These are phyloP conservation scores for Aspergillus vadensis DNA, from an alignment of 2,329 filamentous ascomycete genomes.

Conservation along the genomic window DNA sequence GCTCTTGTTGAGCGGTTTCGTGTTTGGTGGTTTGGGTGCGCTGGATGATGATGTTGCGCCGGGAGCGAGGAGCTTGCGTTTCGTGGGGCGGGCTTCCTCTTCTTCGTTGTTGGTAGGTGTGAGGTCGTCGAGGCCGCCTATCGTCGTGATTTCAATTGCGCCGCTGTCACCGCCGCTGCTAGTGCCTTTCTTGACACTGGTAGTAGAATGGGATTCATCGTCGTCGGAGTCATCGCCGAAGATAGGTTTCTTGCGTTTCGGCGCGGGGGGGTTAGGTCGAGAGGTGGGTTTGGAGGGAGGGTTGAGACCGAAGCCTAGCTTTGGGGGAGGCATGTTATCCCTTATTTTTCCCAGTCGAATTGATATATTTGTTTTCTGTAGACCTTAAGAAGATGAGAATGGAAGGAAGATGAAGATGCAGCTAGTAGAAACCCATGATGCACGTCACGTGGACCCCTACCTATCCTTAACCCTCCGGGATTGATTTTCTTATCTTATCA, in stretches of 20 bases:
- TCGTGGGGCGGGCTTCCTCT: constrained; percentile 29
- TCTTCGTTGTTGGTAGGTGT: constrained; percentile 20
- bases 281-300: constrained; percentile 38
- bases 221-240: constrained; percentile 48
- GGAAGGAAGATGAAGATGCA: not conserved
- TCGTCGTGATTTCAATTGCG: constrained; percentile 39
- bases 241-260: constrained; percentile 51
- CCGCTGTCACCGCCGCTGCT: constrained; percentile 14
- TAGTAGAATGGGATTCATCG: constrained; percentile 7
- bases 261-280: constrained; percentile 29
- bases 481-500: constrained; percentile 8
- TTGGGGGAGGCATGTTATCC: constrained; percentile 31
- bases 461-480: not conserved
- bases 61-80: constrained; percentile 39
- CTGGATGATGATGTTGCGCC: constrained; percentile 1
- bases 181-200: constrained; percentile 8
- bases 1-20: constrained; percentile 38
- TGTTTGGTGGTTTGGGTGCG: constrained; percentile 24
- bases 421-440: not conserved
- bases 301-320: constrained; percentile 47
- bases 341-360: not conserved
- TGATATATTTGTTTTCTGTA: not conserved
- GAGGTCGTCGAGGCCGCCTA: constrained; percentile 39
- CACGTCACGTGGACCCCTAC: not conserved
- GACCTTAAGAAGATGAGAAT: not conserved